phyloP scores from a whole-genome alignment of 768 basidiomycete species.

The Amanita jacksonii region DNA sequence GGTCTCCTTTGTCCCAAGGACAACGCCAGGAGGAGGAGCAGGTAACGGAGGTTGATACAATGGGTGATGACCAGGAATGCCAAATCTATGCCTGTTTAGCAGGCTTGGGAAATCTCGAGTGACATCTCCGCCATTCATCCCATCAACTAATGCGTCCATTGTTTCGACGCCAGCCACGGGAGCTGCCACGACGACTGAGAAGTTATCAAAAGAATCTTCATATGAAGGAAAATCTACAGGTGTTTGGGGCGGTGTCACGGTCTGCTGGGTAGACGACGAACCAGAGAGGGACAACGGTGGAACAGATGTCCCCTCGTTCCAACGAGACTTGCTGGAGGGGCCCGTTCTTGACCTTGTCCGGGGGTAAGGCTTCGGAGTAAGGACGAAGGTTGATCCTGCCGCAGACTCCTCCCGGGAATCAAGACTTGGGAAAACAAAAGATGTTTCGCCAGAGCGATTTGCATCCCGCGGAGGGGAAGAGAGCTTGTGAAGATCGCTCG shows the following conservation, averaged over 20 bases:
- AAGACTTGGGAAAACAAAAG: conserved; percentile 33
- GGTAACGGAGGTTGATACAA: conserved; percentile 79
- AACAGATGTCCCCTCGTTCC: conserved; percentile 32
- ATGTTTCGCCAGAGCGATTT: conserved; percentile 16
- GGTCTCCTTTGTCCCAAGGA: conserved; percentile 46
- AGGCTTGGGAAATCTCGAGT: conserved; percentile 29
- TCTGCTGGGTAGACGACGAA: conserved; percentile 55
- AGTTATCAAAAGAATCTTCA: conserved; percentile 36
- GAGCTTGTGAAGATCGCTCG: conserved; percentile 6
- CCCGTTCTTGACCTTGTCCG: conserved; percentile 51
- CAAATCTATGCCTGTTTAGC: conserved; percentile 43
- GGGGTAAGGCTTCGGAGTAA: conserved; percentile 23
- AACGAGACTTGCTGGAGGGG: conserved; percentile 38
- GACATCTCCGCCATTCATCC: conserved; percentile 75
- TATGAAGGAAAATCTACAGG: conserved; percentile 40
- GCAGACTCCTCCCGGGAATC: conserved; percentile 23
- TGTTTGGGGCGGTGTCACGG: conserved; percentile 65
- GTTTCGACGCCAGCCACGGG: conserved; percentile 74
- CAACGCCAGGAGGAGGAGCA: conserved; percentile 71
- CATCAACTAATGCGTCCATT: conserved; percentile 84
- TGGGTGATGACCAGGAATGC: conserved; percentile 56
- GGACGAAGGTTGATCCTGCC: conserved; percentile 14
- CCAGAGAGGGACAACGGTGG: conserved; percentile 56
- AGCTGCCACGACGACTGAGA: conserved; percentile 65
- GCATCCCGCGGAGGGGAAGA: conserved; percentile 5